phyloP scores from a whole-genome alignment of 1,284 basidiomycete species.

The Malassezia brasiliensis region DNA sequence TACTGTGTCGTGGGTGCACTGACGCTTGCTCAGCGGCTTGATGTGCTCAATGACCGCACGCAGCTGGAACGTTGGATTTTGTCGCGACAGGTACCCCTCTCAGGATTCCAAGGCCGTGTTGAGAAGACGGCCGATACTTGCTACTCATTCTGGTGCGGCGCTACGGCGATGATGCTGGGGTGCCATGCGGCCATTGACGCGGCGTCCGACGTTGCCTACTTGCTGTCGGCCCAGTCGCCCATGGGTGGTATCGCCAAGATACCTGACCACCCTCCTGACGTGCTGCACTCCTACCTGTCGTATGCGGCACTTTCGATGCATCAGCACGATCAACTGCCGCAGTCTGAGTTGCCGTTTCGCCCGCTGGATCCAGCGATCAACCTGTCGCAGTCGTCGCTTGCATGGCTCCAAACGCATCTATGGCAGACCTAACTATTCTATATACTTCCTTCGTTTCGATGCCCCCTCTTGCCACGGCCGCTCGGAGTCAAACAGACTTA shows the following conservation, averaged over 20 bases:
- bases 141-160: slow-evolving; percentile 47
- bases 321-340: slow-evolving; percentile 2
- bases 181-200: slow-evolving; percentile 26
- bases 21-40: slow-evolving; percentile 50
- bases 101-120: slow-evolving; percentile 15
- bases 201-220: slow-evolving; percentile 22
- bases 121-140: slow-evolving; percentile 30
- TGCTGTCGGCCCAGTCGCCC: slow-evolving; percentile 30
- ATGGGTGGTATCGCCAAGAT: slow-evolving; percentile 40
- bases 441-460: background rate
- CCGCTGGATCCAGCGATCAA: slow-evolving; percentile 10
- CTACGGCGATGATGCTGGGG: slow-evolving; percentile 21
- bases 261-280: slow-evolving; percentile 33
- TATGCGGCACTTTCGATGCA: slow-evolving; percentile 36
- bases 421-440: background rate
- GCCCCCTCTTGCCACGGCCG: background rate
- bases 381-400: background rate
- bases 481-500: background rate
- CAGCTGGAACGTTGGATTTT: slow-evolving; percentile 17
- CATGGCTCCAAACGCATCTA: slow-evolving; percentile 12
- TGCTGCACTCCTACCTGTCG: slow-evolving; percentile 41
- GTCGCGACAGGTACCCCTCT: slow-evolving; percentile 12
- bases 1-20: slow-evolving; percentile 79
- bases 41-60: background rate
- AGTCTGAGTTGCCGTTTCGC: background rate